Percentiles rank a stretch among this genome's conserved stretches.
These are phyloP conservation scores for Saccharomycopsis selenospora DNA, from an alignment of 805 yeast species.

Conservation along the genomic window DNA sequence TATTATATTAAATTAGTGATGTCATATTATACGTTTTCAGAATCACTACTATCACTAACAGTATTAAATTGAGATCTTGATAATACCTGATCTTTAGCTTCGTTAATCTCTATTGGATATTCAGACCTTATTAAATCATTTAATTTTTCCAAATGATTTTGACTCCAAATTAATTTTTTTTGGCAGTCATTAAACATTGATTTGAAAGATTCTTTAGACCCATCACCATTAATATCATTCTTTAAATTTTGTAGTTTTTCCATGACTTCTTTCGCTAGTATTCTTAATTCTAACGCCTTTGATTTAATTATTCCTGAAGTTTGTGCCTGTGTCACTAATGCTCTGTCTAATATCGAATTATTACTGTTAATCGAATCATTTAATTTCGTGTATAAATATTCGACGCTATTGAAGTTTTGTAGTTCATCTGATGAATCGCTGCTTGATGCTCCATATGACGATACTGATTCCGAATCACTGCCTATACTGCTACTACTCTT, in stretches of 20 bases:
- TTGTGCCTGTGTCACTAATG: conserved; percentile 20
- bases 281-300: conserved; percentile 18
- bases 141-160: conserved; percentile 9
- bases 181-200: conserved; percentile 10
- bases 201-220: conserved; percentile 13
- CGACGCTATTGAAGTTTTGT: conserved; percentile 11
- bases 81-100: conserved; percentile 16
- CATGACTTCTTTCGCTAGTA: conserved; percentile 11
- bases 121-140: conserved; percentile 6
- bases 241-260: conserved; percentile 9
- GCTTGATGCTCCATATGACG: conserved; percentile 12
- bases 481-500: neutral
- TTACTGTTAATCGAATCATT: conserved; percentile 14
- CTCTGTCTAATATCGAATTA: conserved; percentile 16
- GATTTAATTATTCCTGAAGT: conserved; percentile 20
- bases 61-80: conserved; percentile 9
- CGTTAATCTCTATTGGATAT: conserved; percentile 20
- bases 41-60: no score
- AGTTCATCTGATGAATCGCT: neutral
- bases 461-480: conserved; percentile 13
- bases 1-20: no score
- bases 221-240: conserved; percentile 12
- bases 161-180: conserved; percentile 17
- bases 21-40: no score
- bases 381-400: conserved; percentile 15